phyloP scores from a whole-genome alignment of 2,329 filamentous ascomycete species.

The Grosmannia penicillata region DNA sequence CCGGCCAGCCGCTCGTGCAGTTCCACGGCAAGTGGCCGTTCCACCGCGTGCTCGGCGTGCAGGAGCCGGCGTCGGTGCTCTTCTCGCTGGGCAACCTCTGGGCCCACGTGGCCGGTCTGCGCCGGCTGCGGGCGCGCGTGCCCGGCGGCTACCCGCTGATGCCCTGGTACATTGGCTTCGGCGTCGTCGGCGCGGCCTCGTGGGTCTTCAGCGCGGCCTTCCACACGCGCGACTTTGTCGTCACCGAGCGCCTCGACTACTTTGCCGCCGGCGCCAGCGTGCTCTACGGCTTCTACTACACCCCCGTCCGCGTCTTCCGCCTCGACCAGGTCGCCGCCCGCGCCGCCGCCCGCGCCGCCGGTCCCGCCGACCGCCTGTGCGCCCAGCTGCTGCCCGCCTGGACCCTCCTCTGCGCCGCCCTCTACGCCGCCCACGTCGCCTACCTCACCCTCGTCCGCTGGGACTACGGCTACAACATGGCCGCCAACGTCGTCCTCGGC shows the following conservation, averaged over 20 bases:
- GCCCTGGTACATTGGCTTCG: slow-evolving; percentile 66
- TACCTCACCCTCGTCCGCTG: slow-evolving; percentile 79
- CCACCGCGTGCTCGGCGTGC: slow-evolving; percentile 74
- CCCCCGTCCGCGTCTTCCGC: slow-evolving; percentile 67
- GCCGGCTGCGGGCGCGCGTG: slow-evolving; percentile 52
- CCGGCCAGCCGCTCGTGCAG: slow-evolving; percentile 60
- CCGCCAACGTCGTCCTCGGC: slow-evolving; percentile 75
- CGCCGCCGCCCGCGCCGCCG: slow-evolving; percentile 4
- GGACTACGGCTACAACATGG: slow-evolving; percentile 98
- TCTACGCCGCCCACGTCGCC: slow-evolving; percentile 64
- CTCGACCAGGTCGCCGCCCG: slow-evolving; percentile 37
- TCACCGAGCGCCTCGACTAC: slow-evolving; percentile 93
- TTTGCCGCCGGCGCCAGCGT: slow-evolving; percentile 84
- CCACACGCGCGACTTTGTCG: slow-evolving; percentile 71
- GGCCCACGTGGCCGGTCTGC: slow-evolving; percentile 67
- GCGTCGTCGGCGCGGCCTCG: slow-evolving; percentile 64
- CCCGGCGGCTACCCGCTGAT: slow-evolving; percentile 61
- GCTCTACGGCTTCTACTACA: slow-evolving; percentile 81
- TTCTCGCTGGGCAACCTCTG: slow-evolving; percentile 87
- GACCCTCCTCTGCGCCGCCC: slow-evolving; percentile 54
- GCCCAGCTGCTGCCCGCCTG: slow-evolving; percentile 49
- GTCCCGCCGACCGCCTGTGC: slow-evolving; percentile 12
- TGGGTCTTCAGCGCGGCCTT: slow-evolving; percentile 89
- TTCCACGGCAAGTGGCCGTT: slow-evolving; percentile 99
- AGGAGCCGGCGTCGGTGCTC: slow-evolving; percentile 86